phyloP scores from a whole-genome alignment of 2,329 filamentous ascomycete species.

The Zalaria sp. region DNA sequence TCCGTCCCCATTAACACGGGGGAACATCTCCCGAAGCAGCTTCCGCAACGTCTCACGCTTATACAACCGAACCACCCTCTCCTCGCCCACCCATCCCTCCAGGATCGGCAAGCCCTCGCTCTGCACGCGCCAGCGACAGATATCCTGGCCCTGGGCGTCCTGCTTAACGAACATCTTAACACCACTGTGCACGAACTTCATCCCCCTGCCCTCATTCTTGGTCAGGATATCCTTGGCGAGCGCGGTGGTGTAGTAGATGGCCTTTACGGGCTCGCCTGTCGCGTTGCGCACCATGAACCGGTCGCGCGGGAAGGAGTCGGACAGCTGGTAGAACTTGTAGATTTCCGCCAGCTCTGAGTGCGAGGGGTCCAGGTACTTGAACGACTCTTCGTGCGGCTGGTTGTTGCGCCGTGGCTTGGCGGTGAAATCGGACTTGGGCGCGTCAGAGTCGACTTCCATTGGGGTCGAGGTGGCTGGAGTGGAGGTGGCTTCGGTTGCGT shows the following conservation, averaged over 20 bases:
- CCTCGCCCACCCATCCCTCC: constrained; percentile 74
- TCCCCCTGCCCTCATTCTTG: constrained; percentile 76
- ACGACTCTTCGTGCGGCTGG: constrained; percentile 67
- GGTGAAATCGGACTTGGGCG: neutral
- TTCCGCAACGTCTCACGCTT: constrained; percentile 67
- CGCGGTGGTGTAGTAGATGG: constrained; percentile 87
- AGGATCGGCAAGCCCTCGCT: constrained; percentile 84
- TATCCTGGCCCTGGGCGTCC: constrained; percentile 71
- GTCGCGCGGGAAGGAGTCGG: constrained; percentile 70
- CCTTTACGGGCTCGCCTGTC: constrained; percentile 73
- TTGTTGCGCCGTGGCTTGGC: constrained; percentile 16
- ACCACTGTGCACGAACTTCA: constrained; percentile 92
- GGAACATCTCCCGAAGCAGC: constrained; percentile 93
- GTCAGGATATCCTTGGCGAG: constrained; percentile 74
- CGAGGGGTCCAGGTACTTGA: constrained; percentile 69
- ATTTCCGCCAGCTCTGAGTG: constrained; percentile 68
- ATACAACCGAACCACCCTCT: constrained; percentile 59
- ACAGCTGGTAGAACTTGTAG: constrained; percentile 73
- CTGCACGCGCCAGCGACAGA: constrained; percentile 91
- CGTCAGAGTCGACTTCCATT: neutral
- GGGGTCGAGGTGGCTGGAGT: constrained; percentile 7
- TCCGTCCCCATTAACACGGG: constrained; percentile 61
- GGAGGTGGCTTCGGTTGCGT: neutral
- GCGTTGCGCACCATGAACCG: constrained; percentile 95
- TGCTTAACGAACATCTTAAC: constrained; percentile 99